Evolutionary conservation across 768 basidiomycete species (phyloP), one percentile per base, ranked within the genome.

Genomic region (Agrocybe chaxingu): DNA sequence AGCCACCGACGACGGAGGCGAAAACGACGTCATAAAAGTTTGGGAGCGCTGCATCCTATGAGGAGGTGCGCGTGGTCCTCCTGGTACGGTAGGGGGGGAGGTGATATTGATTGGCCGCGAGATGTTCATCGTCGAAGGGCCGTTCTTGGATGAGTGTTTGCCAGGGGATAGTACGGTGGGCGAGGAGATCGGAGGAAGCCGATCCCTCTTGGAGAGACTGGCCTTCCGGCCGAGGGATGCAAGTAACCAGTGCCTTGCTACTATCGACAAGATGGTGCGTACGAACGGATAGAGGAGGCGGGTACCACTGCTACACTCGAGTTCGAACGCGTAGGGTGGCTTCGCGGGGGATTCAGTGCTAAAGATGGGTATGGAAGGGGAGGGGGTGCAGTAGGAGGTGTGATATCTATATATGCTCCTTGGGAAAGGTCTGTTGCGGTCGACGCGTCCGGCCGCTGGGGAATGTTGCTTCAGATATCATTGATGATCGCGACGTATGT

Each of bases 391-490:
- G 73, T 77, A n/a, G 85, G 74, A 1, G 77, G 74, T 10, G 74
- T 70, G 48, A 78, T 62, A 57, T 86, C 82, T 58, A 69, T 48
- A 49, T 69, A 73, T 24, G 75, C 66, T 9, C 66, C 66, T 33
- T 67, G 60, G 3, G 82, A 74, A 9, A 92, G 75, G 64, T 92
- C 90, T 2, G 89, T 91, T 5, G 90, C 90, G 19, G 75, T 73
- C 49, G 80, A 83, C 8, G 90, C 87, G 58, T 92, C 90, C n/a
- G 83, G 73, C 29, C 90, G 83, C 24, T 78, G 11, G 90, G 89
- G 66, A 92, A 92, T 0, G 89, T 89, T 38, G 77, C 79, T 56
- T 89, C 87, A 3, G 89, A 89, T 11, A 81, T 79, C 56, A 83
- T 79, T 8, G 90, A 92, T 1, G 80, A 79, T 39, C 80, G 74